Percentiles rank a stretch among this genome's conserved stretches.
Evolutionary conservation across 768 basidiomycete genomes (phyloP).

Genomic region (Hericium alpestre): DNA sequence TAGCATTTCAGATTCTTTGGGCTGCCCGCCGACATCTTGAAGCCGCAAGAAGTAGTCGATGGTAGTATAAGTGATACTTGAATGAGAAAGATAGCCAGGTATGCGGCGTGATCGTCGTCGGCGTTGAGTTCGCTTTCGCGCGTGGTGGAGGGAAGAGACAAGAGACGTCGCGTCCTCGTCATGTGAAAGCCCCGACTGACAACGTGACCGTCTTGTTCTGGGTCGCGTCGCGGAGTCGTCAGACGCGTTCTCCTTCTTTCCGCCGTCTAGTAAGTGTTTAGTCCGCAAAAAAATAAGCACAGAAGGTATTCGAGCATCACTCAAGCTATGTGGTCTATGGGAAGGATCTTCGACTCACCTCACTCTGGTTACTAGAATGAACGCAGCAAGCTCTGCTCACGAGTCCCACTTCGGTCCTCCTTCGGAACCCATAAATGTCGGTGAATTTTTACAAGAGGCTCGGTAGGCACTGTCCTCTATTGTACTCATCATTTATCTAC

Average conservation of each 20-base stretch:
- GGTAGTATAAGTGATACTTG: background rate
- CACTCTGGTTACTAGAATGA: background rate
- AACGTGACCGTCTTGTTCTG: background rate
- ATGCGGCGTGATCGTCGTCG: background rate
- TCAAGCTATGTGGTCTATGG: no score
- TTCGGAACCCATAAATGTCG: slow-evolving; percentile 21
- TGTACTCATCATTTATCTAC: background rate
- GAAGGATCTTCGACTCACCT: no score
- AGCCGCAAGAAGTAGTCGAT: background rate
- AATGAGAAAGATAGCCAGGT: background rate
- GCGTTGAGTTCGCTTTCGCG: background rate
- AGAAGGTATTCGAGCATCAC: no score
- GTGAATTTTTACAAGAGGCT: slow-evolving; percentile 17
- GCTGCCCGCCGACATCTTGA: background rate
- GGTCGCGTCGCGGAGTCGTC: no score
- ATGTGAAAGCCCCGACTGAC: slow-evolving; percentile 1
- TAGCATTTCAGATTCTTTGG: slow-evolving; percentile 4
- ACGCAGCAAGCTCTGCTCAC: slow-evolving; percentile 3
- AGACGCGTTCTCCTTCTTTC: no score
- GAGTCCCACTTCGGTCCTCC: slow-evolving; percentile 15
- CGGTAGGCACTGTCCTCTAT: no score
- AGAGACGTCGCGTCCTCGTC: slow-evolving; percentile 4
- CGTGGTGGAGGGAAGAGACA: background rate
- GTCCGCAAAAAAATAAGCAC: no score
- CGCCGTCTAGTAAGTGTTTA: no score